Conservation (phyloP, 2,329 filamentous ascomycete species). For the Pestalotiopsis fici region DNA sequence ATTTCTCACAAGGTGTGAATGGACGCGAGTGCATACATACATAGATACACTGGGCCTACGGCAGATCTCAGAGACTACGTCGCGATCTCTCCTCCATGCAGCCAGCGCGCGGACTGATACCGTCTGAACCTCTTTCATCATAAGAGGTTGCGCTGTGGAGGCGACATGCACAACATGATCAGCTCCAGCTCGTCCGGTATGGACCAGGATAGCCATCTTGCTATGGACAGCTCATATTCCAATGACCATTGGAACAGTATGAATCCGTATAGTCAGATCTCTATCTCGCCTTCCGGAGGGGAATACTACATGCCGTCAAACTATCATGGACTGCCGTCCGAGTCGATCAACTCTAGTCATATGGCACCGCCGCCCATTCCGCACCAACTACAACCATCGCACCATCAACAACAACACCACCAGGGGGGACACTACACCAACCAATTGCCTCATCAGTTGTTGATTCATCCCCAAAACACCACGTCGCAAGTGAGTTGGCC, state of each 20-base stretch:
- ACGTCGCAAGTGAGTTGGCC: conserved; percentile 58
- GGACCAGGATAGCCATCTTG: conserved; percentile 47
- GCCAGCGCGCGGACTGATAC: conserved; percentile 19
- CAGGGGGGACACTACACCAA: conserved; percentile 34
- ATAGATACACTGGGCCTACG: conserved; percentile 21
- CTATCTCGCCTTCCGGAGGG: conserved; percentile 68
- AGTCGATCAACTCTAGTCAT: conserved; percentile 42
- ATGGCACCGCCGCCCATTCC: conserved; percentile 63
- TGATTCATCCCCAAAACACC: conserved; percentile 64
- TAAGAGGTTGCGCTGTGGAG: conserved; percentile 20
- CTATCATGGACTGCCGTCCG: conserved; percentile 47
- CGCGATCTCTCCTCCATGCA: conserved; percentile 23
- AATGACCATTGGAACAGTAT: conserved; percentile 58
- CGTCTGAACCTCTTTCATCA: conserved; percentile 14
- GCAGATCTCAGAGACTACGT: conserved; percentile 19
- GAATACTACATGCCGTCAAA: conserved; percentile 62
- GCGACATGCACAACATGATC: conserved; percentile 48
- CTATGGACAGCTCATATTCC: conserved; percentile 41
- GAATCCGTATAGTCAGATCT: conserved; percentile 66
- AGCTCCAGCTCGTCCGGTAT: conserved; percentile 44
- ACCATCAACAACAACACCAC: conserved; percentile 29
- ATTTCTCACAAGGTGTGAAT: conserved; percentile 20
- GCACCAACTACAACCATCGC: conserved; percentile 49
- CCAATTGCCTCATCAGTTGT: conserved; percentile 65
- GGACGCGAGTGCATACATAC: conserved; percentile 21